A percentile compares a stretch with the other conserved stretches of the same genome.
These are phyloP conservation scores for Mycena citricolor DNA, from an alignment of 1,284 basidiomycete species.

Conservation along the genomic window DNA sequence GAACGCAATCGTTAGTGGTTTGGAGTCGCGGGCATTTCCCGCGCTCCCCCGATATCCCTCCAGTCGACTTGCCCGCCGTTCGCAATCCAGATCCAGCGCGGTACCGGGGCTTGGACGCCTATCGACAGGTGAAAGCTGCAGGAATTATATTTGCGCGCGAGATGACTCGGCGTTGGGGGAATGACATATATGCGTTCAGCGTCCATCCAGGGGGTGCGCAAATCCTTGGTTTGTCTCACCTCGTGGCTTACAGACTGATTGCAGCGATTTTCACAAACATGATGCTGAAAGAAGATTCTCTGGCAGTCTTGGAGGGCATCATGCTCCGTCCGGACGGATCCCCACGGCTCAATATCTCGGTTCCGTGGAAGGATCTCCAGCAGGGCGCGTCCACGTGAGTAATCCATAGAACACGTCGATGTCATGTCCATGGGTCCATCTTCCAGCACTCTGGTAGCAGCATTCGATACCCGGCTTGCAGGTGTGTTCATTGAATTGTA, in stretches of 20 bases:
- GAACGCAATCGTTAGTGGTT: not conserved
- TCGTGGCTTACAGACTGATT: not conserved
- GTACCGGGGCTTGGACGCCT: not conserved
- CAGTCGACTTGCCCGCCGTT: constrained; percentile 1
- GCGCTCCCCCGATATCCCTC: no score
- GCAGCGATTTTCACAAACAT: constrained; percentile 7
- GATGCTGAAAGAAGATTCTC: constrained; percentile 1
- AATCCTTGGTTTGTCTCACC: not conserved
- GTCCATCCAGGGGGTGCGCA: constrained; percentile 6
- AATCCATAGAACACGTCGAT: no score
- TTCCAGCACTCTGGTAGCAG: no score
- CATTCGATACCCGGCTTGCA: no score
- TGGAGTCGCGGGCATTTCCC: no score
- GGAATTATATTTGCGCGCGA: constrained; percentile 6
- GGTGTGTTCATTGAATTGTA: no score
- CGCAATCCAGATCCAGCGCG: not conserved
- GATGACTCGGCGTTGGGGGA: constrained; percentile 1
- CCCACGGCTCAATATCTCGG: no score
- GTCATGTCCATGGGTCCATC: no score
- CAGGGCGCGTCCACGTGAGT: no score
- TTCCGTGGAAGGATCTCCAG: no score
- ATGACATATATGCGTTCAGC: constrained; percentile 5
- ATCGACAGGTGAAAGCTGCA: constrained; percentile 8
- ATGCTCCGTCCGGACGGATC: no score
- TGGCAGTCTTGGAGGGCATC: no score